These are phyloP conservation scores for Rhizomucor pusillus DNA, from an alignment of 371 early-diverging fungal genomes.

Conservation along the genomic window DNA sequence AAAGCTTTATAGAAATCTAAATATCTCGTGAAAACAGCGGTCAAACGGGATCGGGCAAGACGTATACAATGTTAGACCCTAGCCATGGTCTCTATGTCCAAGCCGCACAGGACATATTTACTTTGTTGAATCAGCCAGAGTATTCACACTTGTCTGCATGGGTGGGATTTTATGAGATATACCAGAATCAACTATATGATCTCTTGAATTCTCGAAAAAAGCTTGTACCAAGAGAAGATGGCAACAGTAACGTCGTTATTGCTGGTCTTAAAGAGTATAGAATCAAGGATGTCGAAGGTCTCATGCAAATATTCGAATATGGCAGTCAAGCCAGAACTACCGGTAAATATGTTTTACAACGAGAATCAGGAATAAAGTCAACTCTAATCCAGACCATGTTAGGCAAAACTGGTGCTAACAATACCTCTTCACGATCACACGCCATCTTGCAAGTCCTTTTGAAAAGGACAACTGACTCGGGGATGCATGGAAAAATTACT, in stretches of 20 bases:
- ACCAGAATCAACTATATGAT: conserved; percentile 95
- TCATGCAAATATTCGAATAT: conserved; percentile 88
- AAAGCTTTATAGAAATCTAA: not conserved
- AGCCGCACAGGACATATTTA: conserved; percentile 91
- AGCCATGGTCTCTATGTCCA: conserved; percentile 85
- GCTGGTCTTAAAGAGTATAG: conserved; percentile 80
- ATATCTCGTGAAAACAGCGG: conserved; percentile 56
- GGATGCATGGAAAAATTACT: conserved; percentile 82
- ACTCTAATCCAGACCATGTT: not conserved
- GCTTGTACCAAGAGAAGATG: conserved; percentile 93
- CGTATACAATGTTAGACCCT: conserved; percentile 96
- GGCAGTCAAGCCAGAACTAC: conserved; percentile 88
- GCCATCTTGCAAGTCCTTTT: conserved; percentile 94
- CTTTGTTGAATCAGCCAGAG: conserved; percentile 63
- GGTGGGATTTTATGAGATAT: conserved; percentile 96
- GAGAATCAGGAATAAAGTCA: not conserved
- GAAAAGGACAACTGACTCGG: conserved; percentile 53
- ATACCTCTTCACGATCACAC: conserved; percentile 96
- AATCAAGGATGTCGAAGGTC: conserved; percentile 70
- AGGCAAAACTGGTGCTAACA: conserved; percentile 92
- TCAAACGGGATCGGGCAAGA: conserved; percentile 97
- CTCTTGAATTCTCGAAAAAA: conserved; percentile 83
- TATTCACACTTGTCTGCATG: conserved; percentile 74
- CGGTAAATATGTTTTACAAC: conserved; percentile 43
- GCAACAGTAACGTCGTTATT: conserved; percentile 91